A percentile compares a stretch with the other conserved stretches of the same genome.
These are phyloP conservation scores for Saksenaea vasiformis DNA, from an alignment of 371 early-diverging fungal genomes.

Conservation along the genomic window DNA sequence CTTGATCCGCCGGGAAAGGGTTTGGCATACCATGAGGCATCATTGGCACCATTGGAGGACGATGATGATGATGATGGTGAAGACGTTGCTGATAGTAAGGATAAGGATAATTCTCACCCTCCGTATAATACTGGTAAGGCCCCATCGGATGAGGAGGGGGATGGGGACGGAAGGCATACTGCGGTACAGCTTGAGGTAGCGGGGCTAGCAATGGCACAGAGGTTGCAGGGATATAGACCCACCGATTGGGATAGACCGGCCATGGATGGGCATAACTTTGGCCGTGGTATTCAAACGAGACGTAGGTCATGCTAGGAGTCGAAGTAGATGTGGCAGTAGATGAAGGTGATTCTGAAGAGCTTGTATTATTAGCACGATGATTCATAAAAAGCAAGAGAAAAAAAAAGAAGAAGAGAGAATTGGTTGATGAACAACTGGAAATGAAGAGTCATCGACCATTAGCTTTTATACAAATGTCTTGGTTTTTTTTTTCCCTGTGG, in stretches of 20 bases:
- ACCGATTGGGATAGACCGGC: not conserved
- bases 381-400: not conserved
- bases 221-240: not conserved
- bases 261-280: not conserved
- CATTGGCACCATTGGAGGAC: not conserved
- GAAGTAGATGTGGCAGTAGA: not conserved
- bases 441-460: not conserved
- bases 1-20: not conserved
- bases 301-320: not conserved
- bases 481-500: not conserved
- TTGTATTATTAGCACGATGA: too few species aligned
- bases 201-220: not conserved
- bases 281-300: not conserved
- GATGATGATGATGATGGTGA: not conserved
- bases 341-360: not conserved
- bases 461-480: constrained; percentile 5
- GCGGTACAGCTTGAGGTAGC: not conserved
- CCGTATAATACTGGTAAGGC: not conserved
- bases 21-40: not conserved
- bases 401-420: not conserved
- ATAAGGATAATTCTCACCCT: not conserved
- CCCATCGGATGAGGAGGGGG: not conserved
- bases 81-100: not conserved
- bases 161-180: too few species aligned
- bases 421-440: not conserved